A percentile compares a stretch with the other conserved stretches of the same genome.
phyloP scores from a whole-genome alignment of 2,329 filamentous ascomycete genomes.

The Microcyclospora tardicrescens region DNA sequence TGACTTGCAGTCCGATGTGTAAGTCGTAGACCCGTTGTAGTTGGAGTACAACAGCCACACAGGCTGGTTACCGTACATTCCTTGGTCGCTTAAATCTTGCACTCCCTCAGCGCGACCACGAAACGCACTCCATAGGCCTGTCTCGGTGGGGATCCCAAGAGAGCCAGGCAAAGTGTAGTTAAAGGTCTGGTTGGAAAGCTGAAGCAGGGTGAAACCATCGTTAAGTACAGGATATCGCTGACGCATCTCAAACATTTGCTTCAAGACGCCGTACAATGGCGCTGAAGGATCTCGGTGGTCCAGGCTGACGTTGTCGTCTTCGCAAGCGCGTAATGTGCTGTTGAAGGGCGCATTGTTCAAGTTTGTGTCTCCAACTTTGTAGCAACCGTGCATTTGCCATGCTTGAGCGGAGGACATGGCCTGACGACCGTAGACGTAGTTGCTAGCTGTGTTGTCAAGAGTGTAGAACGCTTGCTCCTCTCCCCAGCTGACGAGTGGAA shows the following conservation, averaged over 20 bases:
- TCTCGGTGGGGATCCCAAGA: constrained; percentile 40
- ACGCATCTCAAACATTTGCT: constrained; percentile 49
- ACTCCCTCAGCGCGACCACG: constrained; percentile 38
- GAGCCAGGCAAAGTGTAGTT: constrained; percentile 41
- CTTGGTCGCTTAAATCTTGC: constrained; percentile 37
- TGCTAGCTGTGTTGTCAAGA: constrained; percentile 49
- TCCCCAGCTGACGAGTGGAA: constrained; percentile 48
- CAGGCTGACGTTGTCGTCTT: constrained; percentile 43
- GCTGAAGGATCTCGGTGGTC: constrained; percentile 52
- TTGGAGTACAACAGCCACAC: constrained; percentile 43
- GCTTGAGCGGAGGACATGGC: constrained; percentile 48
- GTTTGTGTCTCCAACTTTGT: constrained; percentile 42
- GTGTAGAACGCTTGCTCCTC: constrained; percentile 55
- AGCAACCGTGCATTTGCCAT: constrained; percentile 54
- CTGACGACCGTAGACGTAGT: constrained; percentile 54
- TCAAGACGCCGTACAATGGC: constrained; percentile 47
- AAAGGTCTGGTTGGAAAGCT: constrained; percentile 45
- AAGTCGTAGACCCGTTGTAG: constrained; percentile 36
- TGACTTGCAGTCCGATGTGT: constrained; percentile 44
- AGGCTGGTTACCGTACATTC: constrained; percentile 30
- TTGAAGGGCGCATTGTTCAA: constrained; percentile 47
- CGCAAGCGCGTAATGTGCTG: constrained; percentile 40
- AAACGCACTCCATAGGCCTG: constrained; percentile 47
- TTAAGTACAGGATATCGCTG: constrained; percentile 44
- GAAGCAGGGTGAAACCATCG: constrained; percentile 43